A percentile compares a stretch with the other conserved stretches of the same genome.
phyloP scores from a whole-genome alignment of 2,329 filamentous ascomycete genomes.

The Tothia fuscella region DNA sequence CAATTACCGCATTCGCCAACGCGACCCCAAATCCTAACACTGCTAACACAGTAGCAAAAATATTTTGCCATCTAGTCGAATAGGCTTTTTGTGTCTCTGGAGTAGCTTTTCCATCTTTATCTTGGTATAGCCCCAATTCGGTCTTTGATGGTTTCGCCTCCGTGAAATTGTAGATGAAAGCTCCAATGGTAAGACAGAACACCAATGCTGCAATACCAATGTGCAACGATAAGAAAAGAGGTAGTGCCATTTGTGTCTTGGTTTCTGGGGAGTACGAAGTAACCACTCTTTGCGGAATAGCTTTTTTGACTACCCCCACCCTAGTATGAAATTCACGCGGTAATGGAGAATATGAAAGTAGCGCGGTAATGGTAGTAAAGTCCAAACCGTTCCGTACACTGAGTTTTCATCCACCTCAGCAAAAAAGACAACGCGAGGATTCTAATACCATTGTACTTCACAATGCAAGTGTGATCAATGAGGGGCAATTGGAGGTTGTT shows the following conservation, averaged over 20 bases:
- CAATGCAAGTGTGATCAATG: too few species aligned
- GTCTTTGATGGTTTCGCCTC: background rate
- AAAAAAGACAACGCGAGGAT: too few species aligned
- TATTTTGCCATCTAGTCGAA: conserved; percentile 47
- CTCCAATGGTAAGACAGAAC: background rate
- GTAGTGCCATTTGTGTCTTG: conserved; percentile 4
- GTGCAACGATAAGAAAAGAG: background rate
- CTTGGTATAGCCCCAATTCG: conserved; percentile 40
- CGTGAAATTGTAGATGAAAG: background rate
- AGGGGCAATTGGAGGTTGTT: too few species aligned
- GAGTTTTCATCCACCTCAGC: too few species aligned
- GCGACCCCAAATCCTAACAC: conserved; percentile 8
- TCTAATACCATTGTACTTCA: too few species aligned
- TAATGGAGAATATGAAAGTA: too few species aligned
- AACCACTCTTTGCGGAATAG: too few species aligned
- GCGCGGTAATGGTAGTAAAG: too few species aligned
- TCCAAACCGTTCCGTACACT: too few species aligned
- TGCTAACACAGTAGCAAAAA: conserved; percentile 16
- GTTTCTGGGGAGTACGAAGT: too few species aligned
- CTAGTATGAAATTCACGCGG: too few species aligned
- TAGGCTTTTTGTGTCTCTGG: conserved; percentile 50
- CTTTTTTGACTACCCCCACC: too few species aligned
- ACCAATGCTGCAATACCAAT: conserved; percentile 1
- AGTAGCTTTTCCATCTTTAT: conserved; percentile 57
- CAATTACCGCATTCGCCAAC: conserved; percentile 3